These are phyloP conservation scores for Coemansia sp. DNA, from an alignment of 192 early-diverging fungal genomes.

Conservation along the genomic window DNA sequence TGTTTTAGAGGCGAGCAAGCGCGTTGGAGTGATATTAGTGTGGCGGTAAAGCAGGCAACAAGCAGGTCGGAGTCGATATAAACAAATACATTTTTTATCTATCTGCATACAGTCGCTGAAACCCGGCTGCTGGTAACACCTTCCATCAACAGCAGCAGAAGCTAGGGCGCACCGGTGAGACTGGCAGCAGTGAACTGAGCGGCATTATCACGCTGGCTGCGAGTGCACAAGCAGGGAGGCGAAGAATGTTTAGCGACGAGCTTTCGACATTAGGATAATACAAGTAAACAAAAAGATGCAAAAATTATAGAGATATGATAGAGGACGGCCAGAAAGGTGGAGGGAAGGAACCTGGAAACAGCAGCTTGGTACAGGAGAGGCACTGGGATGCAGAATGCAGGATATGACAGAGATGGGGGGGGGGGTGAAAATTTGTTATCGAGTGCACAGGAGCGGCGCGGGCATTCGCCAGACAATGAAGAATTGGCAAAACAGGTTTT, in stretches of 20 bases:
- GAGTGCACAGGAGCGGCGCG: too few species aligned
- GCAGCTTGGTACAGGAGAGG: conserved; percentile 20
- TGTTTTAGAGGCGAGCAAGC: background rate
- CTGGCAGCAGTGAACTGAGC: background rate
- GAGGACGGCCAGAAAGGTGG: background rate
- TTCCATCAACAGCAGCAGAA: too few species aligned
- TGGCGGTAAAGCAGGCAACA: background rate
- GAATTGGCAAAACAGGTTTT: background rate
- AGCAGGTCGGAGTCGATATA: background rate
- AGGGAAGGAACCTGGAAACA: conserved; percentile 8
- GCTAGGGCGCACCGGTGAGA: background rate
- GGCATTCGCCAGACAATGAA: too few species aligned
- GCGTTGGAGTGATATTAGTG: background rate
- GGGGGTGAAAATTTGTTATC: too few species aligned
- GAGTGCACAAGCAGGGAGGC: background rate
- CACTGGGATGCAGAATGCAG: background rate
- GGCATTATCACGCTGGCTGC: background rate
- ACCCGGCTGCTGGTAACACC: background rate
- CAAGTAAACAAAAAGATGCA: background rate
- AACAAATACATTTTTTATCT: background rate
- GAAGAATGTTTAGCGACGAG: background rate
- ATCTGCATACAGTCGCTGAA: background rate
- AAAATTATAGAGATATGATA: background rate
- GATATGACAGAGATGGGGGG: background rate
- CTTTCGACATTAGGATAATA: conserved; percentile 9